Base-by-base conservation (phyloP, 202 grass and related monocot genomes). In the Carex arenaria region DNA sequence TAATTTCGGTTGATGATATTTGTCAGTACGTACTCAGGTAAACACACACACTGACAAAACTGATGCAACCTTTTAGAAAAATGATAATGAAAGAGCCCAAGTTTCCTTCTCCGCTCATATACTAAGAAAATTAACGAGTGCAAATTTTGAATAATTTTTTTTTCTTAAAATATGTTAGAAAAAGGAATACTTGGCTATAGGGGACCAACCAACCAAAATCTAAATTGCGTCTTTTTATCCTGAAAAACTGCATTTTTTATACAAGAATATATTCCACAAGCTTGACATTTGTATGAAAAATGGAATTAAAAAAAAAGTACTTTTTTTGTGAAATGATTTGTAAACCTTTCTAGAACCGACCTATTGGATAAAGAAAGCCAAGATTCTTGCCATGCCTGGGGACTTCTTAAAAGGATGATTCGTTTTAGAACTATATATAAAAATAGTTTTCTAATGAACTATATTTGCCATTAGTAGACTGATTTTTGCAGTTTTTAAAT, bases 291-390 rank as follows among this genome's bases (percentile, higher is more conserved):
- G 8, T 38, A 69, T 61, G 61, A 69, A 28, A 88, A 69, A 61
- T 4, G 26, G 72, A 87, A 87, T 54, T 3, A 83, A 61, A 61
- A 61, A 13, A 49, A 30, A 28, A 66, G 65, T 62, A 66, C 36
- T 64, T 72, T 80, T 61, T 61, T 88, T 80, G 78, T 49, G 36
- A 62, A 85, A 85, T 87, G 83, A 61, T 43, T 9, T 57, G 74
- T 90, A 67, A 43, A 73, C 26, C 83, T 64, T 91, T 93, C 89
- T 84, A 86, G 80, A 85, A 86, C 93, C 93, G 89, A 76, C 93
- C 89, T 89, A 90, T 74, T 76, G 43, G 69, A 69, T n/a, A n/a
- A 84, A 90, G 80, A 85, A 92, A 70, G 54, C 15, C 53, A 36
- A 60, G 74, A 93, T 91, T 47, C 85, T 67, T 73, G 19, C 56